phyloP scores from a whole-genome alignment of 2,329 filamentous ascomycete genomes.

The Aspergillus tanneri region DNA sequence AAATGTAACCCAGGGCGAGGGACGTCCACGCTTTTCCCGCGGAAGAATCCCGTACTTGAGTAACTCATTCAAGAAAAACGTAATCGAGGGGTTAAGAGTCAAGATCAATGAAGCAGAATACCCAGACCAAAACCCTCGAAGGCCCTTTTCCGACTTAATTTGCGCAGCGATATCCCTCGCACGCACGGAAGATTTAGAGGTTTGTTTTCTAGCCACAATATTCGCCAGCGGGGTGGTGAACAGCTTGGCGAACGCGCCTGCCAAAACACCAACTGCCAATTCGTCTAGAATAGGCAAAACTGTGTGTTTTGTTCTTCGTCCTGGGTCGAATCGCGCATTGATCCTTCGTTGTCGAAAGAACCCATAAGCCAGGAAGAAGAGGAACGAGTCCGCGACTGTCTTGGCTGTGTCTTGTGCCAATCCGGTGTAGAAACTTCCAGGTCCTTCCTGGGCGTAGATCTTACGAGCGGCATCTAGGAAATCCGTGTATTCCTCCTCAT shows the following conservation, averaged over 20 bases:
- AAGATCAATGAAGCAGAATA: constrained; percentile 78
- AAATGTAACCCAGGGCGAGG: constrained; percentile 58
- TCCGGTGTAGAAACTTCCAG: constrained; percentile 70
- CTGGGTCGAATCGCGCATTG: constrained; percentile 31
- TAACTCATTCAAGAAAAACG: constrained; percentile 76
- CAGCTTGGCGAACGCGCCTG: constrained; percentile 71
- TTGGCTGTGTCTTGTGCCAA: constrained; percentile 64
- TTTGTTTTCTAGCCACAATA: constrained; percentile 79
- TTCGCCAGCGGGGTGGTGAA: constrained; percentile 80
- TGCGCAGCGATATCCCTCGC: constrained; percentile 60
- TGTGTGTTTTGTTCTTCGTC: constrained; percentile 27
- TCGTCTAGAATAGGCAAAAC: constrained; percentile 66
- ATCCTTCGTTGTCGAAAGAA: constrained; percentile 51
- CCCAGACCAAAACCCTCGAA: constrained; percentile 80
- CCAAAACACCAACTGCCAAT: constrained; percentile 66
- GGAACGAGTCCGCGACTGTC: constrained; percentile 71
- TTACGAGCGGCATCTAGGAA: constrained; percentile 67
- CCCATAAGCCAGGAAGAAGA: constrained; percentile 83
- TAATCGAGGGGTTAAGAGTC: constrained; percentile 82
- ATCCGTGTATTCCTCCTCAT: constrained; percentile 58
- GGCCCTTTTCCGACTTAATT: constrained; percentile 68
- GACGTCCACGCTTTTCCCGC: constrained; percentile 52
- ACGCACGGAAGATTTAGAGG: constrained; percentile 45
- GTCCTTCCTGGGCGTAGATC: constrained; percentile 72
- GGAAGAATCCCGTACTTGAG: constrained; percentile 62